Evolutionary conservation across 768 basidiomycete genomes (phyloP), one percentile per base, ranked within the genome.

Genomic region (Boletus rex-veris): DNA sequence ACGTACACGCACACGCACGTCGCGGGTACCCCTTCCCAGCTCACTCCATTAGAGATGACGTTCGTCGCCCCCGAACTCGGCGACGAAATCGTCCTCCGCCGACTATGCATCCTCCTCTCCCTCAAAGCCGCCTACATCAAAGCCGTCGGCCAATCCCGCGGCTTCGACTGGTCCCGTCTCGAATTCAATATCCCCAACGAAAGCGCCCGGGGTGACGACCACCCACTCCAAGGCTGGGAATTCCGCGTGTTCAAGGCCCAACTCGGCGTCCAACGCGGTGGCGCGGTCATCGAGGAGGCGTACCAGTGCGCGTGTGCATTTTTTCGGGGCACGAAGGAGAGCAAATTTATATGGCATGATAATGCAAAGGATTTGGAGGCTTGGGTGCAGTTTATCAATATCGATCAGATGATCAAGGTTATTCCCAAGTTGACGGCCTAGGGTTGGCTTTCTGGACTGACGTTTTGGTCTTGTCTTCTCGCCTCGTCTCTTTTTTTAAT

Each of bases 301-400:
- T 91, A 91, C 62, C 84, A 88, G 64, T 91, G 89, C 65, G 86
- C 84, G 5, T 81, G 80, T 43, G 89, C 88, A 3, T 90, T 88
- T 69, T 91, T 85, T 73, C 76, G 89, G 28, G 86, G 86, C 10
- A 80, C 78, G 7, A 71, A 75, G 31, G 81, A 85, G 54, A 81
- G 80, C 50, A 82, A 75, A 54, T 90, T 90, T 59, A 77, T 91
- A 15, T 91, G 84, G 81, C 80, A 89, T 53, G 80, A 84, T 43
- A 81, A 80, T 26, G 68, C 75, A 39, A 82, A 84, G 61, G 82
- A 88, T 42, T 66, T 91, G 55, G 86, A 86, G 64, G 80, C 78
- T 33, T 90, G 89, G 88, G 86, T 91, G 14, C 88, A 91, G 71
- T 92, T 90, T 61, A 83, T 91, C 62, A 87, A 84, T 55, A 83